Base-by-base conservation (phyloP, 352 stramenopile species). In the Aphanomyces astaci region DNA sequence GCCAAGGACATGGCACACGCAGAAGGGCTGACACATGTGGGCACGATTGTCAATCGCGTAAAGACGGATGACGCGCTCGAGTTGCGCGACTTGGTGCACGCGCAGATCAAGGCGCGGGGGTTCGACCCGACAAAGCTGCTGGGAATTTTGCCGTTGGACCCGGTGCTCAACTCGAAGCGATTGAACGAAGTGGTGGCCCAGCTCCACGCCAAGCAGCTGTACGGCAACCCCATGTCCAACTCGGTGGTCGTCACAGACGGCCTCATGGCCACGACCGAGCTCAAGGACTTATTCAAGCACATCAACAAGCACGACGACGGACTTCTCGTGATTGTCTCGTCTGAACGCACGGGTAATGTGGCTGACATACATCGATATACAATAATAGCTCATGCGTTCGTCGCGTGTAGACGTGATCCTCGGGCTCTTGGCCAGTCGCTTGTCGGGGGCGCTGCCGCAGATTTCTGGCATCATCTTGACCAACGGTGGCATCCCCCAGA, bases 231-330 rank as follows among this genome's bases (percentile, higher is more conserved):
- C 32, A 63, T 80, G 15, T 71, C 84, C n/a, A 89, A 89, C 73
- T 78, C 85, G 59, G 79, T 88, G 19, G 74, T 88, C 11, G 81
- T 92, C 1, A 86, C 81, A 13, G 82, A 81, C 4, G 82, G 76
- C 0, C 75, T 92, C 15, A 80, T 90, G 2, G 82, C 78, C 19
- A 88, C 82, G 2, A 90, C 81, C 54, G 77, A 86, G 2, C 49
- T 92, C 4, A 88, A 89, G 46, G 84, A 92, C 46, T 66, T 92
- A 27, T 90, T 92, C 48, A 73, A 75, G 11, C 82, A 90, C 70
- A 74, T 92, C 43, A 89, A 90, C 55, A 84, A 89, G 62, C 85
- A 89, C 73, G 84, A 88, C 28, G 84, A 92, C 63, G 84, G 84
- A 5, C 66, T 86, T 4, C 63, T 92, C 0, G 76, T 92, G n/a